A percentile compares a stretch with the other conserved stretches of the same genome.
Conservation (phyloP, 2,329 filamentous ascomycete genomes). For the Paraphoma chrysanthemicola region DNA sequence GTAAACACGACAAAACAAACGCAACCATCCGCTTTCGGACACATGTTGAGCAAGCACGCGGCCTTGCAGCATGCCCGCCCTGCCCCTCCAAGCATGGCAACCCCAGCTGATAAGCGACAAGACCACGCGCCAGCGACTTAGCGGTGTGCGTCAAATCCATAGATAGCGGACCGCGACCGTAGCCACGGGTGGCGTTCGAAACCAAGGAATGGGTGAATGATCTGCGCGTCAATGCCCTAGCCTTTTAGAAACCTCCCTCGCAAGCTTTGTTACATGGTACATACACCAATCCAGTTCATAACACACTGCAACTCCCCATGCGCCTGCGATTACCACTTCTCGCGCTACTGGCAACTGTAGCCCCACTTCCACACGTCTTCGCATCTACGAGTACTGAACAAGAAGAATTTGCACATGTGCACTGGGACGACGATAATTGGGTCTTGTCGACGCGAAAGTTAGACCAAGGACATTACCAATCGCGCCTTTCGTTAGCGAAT, state of each 20-base stretch:
- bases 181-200: neutral
- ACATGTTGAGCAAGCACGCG: neutral
- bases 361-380: neutral
- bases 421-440: constrained; percentile 68
- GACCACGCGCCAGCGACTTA: neutral
- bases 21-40: too few species aligned
- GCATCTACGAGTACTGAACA: constrained; percentile 27
- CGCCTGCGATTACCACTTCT: constrained; percentile 7
- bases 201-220: neutral
- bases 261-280: neutral
- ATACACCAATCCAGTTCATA: neutral
- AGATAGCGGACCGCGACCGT: neutral
- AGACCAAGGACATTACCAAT: constrained; percentile 66
- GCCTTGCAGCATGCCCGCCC: neutral
- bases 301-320: neutral
- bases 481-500: constrained; percentile 61
- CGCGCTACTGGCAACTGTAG: constrained; percentile 16
- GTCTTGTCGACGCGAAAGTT: constrained; percentile 60
- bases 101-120: neutral
- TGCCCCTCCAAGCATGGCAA: neutral
- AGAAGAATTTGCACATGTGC: constrained; percentile 51
- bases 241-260: too few species aligned
- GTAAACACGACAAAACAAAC: neutral
- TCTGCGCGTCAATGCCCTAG: neutral
- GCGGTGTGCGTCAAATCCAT: neutral